Conservation (phyloP, 208 protist genomes). For the Herpetomonas samuelpessoai region DNA sequence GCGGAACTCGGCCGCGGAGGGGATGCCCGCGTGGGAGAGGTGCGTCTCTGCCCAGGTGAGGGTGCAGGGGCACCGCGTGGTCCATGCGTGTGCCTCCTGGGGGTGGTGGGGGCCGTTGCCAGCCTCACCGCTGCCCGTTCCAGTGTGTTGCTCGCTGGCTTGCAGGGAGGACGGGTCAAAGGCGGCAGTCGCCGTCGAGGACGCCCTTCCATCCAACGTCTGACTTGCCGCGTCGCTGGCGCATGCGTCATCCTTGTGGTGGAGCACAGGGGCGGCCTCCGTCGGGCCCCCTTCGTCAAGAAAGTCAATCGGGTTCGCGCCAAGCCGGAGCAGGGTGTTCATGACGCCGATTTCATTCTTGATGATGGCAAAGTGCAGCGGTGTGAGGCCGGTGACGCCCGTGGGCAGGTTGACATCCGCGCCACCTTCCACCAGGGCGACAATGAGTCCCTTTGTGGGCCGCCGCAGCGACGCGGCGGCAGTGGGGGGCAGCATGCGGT, state of each 20-base stretch:
- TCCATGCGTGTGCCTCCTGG: neutral
- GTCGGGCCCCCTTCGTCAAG: slow-evolving; percentile 5
- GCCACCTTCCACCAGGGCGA: slow-evolving; percentile 24
- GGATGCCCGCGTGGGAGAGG: slow-evolving; percentile 29
- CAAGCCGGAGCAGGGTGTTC: slow-evolving; percentile 34
- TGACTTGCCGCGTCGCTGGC: neutral
- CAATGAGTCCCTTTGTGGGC: slow-evolving; percentile 22
- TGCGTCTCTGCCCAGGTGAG: slow-evolving; percentile 27
- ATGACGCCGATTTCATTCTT: slow-evolving; percentile 24
- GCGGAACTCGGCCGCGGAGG: slow-evolving; percentile 15
- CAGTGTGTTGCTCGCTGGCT: too few species aligned
- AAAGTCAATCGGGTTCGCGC: slow-evolving; percentile 26
- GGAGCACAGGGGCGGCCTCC: slow-evolving; percentile 6
- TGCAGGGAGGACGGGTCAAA: neutral
- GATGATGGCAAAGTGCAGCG: slow-evolving; percentile 39
- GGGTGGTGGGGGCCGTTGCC: neutral
- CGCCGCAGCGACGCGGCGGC: slow-evolving; percentile 5
- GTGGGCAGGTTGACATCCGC: slow-evolving; percentile 30
- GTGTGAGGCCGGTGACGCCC: slow-evolving; percentile 20
- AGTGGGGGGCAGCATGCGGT: neutral
- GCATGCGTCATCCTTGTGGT: neutral
- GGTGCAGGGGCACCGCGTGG: neutral
- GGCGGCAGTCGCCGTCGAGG: neutral
- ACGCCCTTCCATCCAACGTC: neutral
- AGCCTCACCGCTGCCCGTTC: neutral